A percentile compares a stretch with the other conserved stretches of the same genome.
Conservation (phyloP, 352 stramenopile genomes). For the Pythium dissimile region DNA sequence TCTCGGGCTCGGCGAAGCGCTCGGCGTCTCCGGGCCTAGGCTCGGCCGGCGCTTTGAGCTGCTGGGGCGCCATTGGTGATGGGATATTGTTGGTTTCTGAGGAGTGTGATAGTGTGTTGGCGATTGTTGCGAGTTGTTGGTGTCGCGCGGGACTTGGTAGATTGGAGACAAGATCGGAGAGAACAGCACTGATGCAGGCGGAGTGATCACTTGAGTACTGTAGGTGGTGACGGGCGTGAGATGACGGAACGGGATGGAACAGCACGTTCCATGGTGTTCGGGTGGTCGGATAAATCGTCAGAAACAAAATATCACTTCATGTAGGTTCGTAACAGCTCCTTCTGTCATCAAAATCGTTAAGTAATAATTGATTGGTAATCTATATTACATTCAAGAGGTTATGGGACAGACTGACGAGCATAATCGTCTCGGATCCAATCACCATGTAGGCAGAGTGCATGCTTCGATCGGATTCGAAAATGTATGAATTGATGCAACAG, state of each 20-base stretch:
- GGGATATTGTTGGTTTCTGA: background rate
- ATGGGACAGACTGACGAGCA: background rate
- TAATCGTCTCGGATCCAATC: slow-evolving; percentile 11
- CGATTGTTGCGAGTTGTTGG: no score
- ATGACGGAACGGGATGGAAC: slow-evolving; percentile 2
- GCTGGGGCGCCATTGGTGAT: background rate
- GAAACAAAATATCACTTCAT: background rate
- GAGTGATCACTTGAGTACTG: background rate
- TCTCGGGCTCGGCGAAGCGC: slow-evolving; percentile 8
- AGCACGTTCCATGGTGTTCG: slow-evolving; percentile 3
- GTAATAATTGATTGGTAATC: background rate
- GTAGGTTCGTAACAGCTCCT: background rate
- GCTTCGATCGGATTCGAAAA: background rate
- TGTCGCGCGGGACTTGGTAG: no score
- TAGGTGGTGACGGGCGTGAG: background rate
- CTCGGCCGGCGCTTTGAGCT: background rate
- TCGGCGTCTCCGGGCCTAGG: background rate
- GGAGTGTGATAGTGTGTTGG: no score
- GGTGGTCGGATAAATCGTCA: background rate
- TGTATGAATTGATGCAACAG: background rate
- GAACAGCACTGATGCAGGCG: background rate
- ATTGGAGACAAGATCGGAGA: no score
- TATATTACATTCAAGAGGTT: background rate
- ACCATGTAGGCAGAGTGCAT: background rate
- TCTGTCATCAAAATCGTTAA: background rate